A percentile compares a stretch with the other conserved stretches of the same genome.
phyloP scores from a whole-genome alignment of 2,329 filamentous ascomycete genomes.

The Plectosphaerella cucumerina region DNA sequence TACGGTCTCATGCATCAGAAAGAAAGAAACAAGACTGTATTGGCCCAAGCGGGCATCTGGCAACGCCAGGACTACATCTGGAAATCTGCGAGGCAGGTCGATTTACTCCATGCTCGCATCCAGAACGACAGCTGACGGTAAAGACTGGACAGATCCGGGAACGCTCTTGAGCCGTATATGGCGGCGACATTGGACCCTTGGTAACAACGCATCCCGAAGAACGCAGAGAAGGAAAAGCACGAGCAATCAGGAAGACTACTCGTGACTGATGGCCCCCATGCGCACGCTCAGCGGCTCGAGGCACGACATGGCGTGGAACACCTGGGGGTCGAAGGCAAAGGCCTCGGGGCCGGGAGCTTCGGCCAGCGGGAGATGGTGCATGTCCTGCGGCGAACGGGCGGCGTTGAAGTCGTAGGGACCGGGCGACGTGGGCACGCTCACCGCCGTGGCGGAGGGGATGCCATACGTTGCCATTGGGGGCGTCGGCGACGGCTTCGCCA shows the following conservation, averaged over 20 bases:
- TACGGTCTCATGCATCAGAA: no score
- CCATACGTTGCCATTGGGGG: constrained; percentile 11
- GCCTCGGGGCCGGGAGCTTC: constrained; percentile 26
- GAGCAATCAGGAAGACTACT: not conserved
- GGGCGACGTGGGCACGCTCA: not conserved
- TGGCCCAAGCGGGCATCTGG: not conserved
- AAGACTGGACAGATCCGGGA: not conserved
- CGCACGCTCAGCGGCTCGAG: constrained; percentile 34
- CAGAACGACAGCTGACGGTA: not conserved
- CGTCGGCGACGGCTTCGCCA: constrained; percentile 8
- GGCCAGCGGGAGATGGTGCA: constrained; percentile 10
- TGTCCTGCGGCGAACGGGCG: constrained; percentile 5
- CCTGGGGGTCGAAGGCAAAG: constrained; percentile 29
- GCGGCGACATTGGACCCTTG: no score
- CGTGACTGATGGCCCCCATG: constrained; percentile 21
- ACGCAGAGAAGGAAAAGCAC: no score
- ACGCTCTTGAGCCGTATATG: no score
- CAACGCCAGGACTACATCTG: no score
- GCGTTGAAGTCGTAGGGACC: not conserved
- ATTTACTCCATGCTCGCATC: no score
- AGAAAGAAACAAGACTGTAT: not conserved
- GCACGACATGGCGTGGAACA: constrained; percentile 33
- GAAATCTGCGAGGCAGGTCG: no score
- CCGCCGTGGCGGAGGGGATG: constrained; percentile 4
- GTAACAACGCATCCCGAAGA: no score